Percentiles rank a stretch among this genome's conserved stretches.
These are phyloP conservation scores for Penicillium digitatum DNA, from an alignment of 2,329 filamentous ascomycete species.

Conservation along the genomic window DNA sequence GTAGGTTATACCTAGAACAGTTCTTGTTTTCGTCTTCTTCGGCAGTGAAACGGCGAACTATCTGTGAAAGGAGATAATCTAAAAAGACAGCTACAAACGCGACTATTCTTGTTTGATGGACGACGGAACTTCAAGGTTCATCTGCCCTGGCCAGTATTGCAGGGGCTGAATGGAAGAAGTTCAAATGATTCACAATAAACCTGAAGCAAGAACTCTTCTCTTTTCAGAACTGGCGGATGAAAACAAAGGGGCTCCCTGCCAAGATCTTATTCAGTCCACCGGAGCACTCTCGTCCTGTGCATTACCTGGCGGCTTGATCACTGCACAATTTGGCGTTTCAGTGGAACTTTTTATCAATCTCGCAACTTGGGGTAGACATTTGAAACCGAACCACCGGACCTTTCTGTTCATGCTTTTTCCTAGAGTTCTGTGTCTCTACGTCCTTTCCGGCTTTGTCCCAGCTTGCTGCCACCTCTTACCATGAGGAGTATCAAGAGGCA, in stretches of 20 bases:
- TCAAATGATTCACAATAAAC: neutral
- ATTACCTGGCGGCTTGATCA: neutral
- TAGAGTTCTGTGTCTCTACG: neutral
- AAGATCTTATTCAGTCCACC: slow-evolving; percentile 20
- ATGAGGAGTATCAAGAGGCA: slow-evolving; percentile 33
- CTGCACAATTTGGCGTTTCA: neutral
- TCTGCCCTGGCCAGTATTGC: neutral
- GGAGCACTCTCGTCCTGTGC: neutral
- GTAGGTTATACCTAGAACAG: too few species aligned
- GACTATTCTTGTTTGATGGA: too few species aligned
- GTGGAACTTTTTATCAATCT: neutral
- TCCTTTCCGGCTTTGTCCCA: slow-evolving; percentile 10
- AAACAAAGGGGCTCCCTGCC: slow-evolving; percentile 31
- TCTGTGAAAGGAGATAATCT: too few species aligned
- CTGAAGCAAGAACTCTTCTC: neutral
- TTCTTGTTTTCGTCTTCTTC: too few species aligned
- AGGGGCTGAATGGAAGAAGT: neutral
- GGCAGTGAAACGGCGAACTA: too few species aligned
- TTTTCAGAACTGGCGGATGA: slow-evolving; percentile 28
- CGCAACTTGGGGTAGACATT: neutral
- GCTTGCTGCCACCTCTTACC: slow-evolving; percentile 38
- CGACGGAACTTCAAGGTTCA: neutral
- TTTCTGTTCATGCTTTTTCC: neutral
- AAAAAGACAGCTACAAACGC: too few species aligned
- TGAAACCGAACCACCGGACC: neutral